Base-by-base conservation (phyloP, 2,329 filamentous ascomycete species). In the Phymatotrichopsis omnivora region DNA sequence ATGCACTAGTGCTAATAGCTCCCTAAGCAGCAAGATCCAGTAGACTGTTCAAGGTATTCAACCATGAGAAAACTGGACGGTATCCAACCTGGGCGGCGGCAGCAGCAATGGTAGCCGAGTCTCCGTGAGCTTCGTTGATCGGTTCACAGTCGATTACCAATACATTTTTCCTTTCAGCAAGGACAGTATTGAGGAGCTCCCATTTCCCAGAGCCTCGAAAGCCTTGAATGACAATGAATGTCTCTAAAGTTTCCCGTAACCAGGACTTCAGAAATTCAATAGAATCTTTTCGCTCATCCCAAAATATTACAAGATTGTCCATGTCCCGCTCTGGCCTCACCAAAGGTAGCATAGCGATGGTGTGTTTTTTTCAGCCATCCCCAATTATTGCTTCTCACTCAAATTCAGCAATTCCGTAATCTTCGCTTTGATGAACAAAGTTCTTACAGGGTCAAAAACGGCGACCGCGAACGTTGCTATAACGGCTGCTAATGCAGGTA, bases 21-120 rank as follows among this genome's bases (percentile, higher is more conserved):
- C 87, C 84, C 62, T 95, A 89, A 1, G 91, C 85, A 17, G 89
- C 91, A 28, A 96, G 74, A 57, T 96, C 91, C 53, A 94, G 71
- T 65, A 95, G 76, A 61, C 86, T 93, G 64, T 84, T 93, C 55
- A 96, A 76, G 59, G 79, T 94, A 64, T 96, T 95, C 66, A 93
- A 82, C 84, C 87, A 96, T 0, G 85, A 93, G 62, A 98, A 98
- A 0, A 98, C 78, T 0, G 91, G 91, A 7, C 83, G 73, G 61
- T 95, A 96, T 7, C 91, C 89, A 37, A 96, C 87, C 53, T 87
- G 77, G 1, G 70, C 67, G 1, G 89, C 91, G 5, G 91, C 78
- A 30, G 81, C 78, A 49, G 76, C 76, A 58, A 98, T 94, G 0
- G 84, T 94, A 2, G 79, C 76, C 6, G 80, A 79, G 60, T 98